Percentiles rank a stretch among this genome's conserved stretches.
These are phyloP conservation scores for Hypoxylon rubiginosum DNA, from an alignment of 2,329 filamentous ascomycete genomes.

Conservation along the genomic window DNA sequence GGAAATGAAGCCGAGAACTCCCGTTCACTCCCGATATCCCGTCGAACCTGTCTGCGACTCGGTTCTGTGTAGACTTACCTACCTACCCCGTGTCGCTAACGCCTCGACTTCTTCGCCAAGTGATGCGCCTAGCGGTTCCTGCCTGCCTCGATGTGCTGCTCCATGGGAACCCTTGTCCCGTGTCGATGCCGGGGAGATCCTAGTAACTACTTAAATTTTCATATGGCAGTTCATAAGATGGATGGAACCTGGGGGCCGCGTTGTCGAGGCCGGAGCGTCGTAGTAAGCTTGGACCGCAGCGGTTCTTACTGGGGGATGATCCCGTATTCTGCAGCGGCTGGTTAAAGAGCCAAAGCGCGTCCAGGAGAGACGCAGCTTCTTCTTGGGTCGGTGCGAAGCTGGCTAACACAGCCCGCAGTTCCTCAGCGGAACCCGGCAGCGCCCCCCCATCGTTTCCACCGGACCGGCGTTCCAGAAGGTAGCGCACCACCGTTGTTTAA, in stretches of 20 bases:
- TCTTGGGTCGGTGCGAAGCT: background rate
- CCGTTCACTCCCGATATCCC: conserved; percentile 20
- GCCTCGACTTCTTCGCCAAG: conserved; percentile 2
- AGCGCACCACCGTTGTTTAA: conserved; percentile 7
- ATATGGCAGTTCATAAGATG: conserved; percentile 24
- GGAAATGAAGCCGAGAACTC: conserved; percentile 6
- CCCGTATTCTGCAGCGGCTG: conserved; percentile 2
- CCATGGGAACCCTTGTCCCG: conserved; percentile 5
- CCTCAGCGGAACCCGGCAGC: conserved; percentile 8
- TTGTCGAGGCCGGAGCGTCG: conserved; percentile 9
- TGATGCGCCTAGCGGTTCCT: background rate
- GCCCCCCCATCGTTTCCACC: conserved; percentile 26
- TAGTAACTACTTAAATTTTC: conserved; percentile 10
- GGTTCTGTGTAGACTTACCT: background rate
- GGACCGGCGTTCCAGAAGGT: conserved; percentile 39
- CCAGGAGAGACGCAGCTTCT: background rate
- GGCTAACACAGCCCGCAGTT: background rate
- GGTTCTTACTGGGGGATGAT: background rate
- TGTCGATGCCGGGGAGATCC: conserved; percentile 10
- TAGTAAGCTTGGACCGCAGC: conserved; percentile 6
- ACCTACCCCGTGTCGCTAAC: background rate
- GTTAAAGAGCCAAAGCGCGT: background rate
- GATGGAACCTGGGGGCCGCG: conserved; percentile 25
- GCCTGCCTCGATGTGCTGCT: conserved; percentile 6
- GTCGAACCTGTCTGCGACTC: conserved; percentile 2